These are phyloP conservation scores for Amaranthus cruentus DNA, from an alignment of 148 eudicot genomes.

Conservation along the genomic window DNA sequence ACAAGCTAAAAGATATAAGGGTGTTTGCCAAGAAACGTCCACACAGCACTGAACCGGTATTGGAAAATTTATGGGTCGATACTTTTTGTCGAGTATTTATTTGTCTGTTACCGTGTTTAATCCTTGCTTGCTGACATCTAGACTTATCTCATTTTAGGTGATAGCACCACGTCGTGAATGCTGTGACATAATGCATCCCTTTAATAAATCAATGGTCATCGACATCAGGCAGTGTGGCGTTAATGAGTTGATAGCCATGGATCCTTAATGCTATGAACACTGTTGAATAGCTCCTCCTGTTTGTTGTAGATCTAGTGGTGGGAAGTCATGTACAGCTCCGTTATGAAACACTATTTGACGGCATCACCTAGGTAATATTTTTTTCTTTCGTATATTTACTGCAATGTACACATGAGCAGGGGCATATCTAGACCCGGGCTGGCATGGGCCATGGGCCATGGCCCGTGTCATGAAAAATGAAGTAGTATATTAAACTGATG, in stretches of 20 bases:
- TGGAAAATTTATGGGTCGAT: not conserved
- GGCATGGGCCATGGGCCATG: too few species aligned
- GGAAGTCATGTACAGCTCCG: slow-evolving; percentile 9
- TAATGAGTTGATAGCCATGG: slow-evolving; percentile 66
- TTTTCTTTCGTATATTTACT: not conserved
- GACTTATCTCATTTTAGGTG: slow-evolving; percentile 24
- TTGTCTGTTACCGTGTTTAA: not conserved
- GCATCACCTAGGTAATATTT: slow-evolving; percentile 18
- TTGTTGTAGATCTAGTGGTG: slow-evolving; percentile 7
- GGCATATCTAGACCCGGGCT: too few species aligned
- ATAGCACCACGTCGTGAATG: slow-evolving; percentile 67
- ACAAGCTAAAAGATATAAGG: slow-evolving; percentile 35
- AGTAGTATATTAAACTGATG: not conserved
- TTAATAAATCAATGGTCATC: slow-evolving; percentile 39
- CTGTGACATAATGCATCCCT: slow-evolving; percentile 56
- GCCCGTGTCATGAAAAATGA: not conserved
- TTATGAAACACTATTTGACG: slow-evolving; percentile 4
- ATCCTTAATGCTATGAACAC: slow-evolving; percentile 12
- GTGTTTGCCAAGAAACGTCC: slow-evolving; percentile 45
- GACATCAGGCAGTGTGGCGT: slow-evolving; percentile 50
- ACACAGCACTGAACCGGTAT: slow-evolving; percentile 44
- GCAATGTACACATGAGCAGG: not conserved
- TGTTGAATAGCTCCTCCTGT: not conserved
- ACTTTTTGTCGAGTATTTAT: not conserved
- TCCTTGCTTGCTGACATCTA: not conserved